Evolutionary conservation across 1,284 basidiomycete species (phyloP).

Genomic region (Mixia osmundae): DNA sequence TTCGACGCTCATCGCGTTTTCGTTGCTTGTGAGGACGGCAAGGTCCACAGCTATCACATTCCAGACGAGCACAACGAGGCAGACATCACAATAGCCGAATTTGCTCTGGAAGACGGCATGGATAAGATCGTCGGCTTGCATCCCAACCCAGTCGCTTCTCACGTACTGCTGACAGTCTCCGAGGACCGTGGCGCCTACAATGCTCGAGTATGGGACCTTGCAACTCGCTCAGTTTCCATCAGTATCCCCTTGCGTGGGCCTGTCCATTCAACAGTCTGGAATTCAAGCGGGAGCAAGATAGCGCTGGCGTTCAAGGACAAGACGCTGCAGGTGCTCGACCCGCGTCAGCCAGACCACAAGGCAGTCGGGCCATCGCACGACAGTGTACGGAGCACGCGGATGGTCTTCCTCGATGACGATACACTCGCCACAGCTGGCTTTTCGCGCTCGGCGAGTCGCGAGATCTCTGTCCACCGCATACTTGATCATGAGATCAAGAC

Average conservation of each 20-base stretch:
- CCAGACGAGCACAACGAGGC: conserved; percentile 8
- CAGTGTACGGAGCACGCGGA: conserved; percentile 23
- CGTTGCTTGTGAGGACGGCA: conserved; percentile 25
- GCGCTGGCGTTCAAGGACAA: conserved; percentile 26
- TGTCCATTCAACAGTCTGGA: conserved; percentile 23
- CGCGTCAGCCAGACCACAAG: conserved; percentile 13
- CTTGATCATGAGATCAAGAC: conserved; percentile 3
- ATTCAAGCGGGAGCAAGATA: conserved; percentile 20
- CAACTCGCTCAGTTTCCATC: no score
- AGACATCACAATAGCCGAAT: not conserved
- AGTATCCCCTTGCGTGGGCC: no score
- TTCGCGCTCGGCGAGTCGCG: conserved; percentile 23
- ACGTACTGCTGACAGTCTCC: conserved; percentile 22
- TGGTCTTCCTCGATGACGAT: conserved; percentile 23
- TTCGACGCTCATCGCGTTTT: conserved; percentile 20
- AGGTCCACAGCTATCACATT: conserved; percentile 22
- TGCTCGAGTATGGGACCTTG: conserved; percentile 22
- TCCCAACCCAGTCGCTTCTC: conserved; percentile 24
- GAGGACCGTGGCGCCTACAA: conserved; percentile 22
- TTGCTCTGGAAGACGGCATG: conserved; percentile 13
- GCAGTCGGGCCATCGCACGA: conserved; percentile 21
- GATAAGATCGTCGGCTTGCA: conserved; percentile 23
- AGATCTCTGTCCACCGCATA: conserved; percentile 24
- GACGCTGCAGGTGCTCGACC: conserved; percentile 23
- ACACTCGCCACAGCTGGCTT: conserved; percentile 26